Evolutionary conservation across 1,284 basidiomycete species (phyloP), one percentile per base, ranked within the genome.

Genomic region (Tilletia caries): DNA sequence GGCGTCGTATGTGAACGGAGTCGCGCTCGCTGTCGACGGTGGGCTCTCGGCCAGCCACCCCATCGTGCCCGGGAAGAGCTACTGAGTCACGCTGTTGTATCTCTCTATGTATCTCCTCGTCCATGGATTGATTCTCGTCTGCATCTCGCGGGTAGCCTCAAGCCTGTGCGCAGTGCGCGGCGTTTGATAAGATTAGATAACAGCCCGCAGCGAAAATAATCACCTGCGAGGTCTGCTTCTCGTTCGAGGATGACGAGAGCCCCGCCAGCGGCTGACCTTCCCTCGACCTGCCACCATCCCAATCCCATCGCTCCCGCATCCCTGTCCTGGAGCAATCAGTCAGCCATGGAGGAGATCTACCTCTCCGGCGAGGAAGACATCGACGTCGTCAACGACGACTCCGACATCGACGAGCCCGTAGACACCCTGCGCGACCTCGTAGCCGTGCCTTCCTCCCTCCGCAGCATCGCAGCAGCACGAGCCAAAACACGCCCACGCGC

Each of bases 1-100:
- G 78, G 92, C 92, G 1, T 93, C 92, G 79, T 82, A 95, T 82
- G 89, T 97, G 69, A 97, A 95, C 79, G 95, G 92, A 13, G 91
- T 95, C 78, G 91, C 90, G 73, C 87, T 93, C 46, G 90, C 90
- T 0, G 90, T 95, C 32, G 93, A 95, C 79, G 95, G 93, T 10
- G 93, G 92, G 0, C 83, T 95, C 69, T 88, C 90, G 8, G 86
- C 89, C 37, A 91, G 91, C 2, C 86, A 89, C 74, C 91, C 91
- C 1, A 89, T 91, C 32, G 86, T 89, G 1, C 89, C 89, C 0
- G 89, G 90, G 3, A 88, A 82, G 80, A 73, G 82, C 71, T 81
- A 81, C 71, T 79, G 41, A 70, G 6, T 52, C 10, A 15, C 10
- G 37, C 8, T 6, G 10, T 15, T 41, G 37, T 41, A 10, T 41